phyloP scores from a whole-genome alignment of 306 rosid species.

The Cucumis hystrix region DNA sequence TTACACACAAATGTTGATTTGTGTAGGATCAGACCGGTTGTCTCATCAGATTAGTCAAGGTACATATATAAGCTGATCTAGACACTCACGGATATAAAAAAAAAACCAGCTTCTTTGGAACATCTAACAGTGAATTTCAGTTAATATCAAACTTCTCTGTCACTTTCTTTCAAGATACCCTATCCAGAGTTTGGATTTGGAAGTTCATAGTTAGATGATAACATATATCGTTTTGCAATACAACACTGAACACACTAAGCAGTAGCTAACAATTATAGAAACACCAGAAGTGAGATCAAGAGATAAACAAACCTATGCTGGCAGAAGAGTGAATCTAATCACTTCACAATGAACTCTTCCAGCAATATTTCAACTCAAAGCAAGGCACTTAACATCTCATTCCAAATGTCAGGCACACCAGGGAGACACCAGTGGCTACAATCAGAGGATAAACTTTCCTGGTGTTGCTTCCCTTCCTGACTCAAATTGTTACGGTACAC shows the following conservation, averaged over 20 bases:
- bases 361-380: conserved; percentile 19
- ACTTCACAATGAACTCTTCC: conserved; percentile 10
- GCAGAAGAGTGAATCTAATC: conserved; percentile 16
- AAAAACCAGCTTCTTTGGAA: neutral
- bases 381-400: conserved; percentile 72
- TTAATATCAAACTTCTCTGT: neutral
- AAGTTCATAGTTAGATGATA: neutral
- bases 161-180: neutral
- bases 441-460: conserved; percentile 53
- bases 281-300: conserved; percentile 10
- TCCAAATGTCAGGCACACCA: conserved; percentile 95
- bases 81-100: no score
- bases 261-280: neutral
- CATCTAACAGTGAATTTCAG: neutral
- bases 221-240: neutral
- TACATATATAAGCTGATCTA: no score
- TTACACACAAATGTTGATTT: no score
- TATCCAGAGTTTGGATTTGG: neutral
- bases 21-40: no score
- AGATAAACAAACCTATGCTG: conserved; percentile 14
- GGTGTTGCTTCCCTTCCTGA: conserved; percentile 49
- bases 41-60: no score
- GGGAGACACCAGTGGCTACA: conserved; percentile 99
- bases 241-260: neutral
- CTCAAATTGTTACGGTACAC: conserved; percentile 48